These are phyloP conservation scores for Cryptosporidium sp. DNA, from an alignment of 169 alveolate genomes.

Conservation along the genomic window DNA sequence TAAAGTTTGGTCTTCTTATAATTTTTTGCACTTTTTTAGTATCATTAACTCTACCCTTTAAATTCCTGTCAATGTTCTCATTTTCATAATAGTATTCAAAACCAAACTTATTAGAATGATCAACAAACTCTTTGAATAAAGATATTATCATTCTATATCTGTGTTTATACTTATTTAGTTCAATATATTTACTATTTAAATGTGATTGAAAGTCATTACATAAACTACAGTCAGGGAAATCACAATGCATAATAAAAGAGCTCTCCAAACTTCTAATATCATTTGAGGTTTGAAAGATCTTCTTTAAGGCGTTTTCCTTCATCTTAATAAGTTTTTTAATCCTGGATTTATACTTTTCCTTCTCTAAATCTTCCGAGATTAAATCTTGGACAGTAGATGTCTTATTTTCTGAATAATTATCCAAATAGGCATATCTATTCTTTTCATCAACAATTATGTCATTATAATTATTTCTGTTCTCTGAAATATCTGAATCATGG, in stretches of 20 bases:
- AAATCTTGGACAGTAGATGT: not conserved
- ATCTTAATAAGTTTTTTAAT: constrained; percentile 17
- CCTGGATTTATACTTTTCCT: constrained; percentile 41
- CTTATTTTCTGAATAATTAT: not conserved
- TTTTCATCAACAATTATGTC: not conserved
- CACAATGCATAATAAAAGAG: constrained; percentile 11
- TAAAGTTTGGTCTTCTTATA: constrained; percentile 17
- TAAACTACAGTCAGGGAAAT: constrained; percentile 29
- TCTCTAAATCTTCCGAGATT: constrained; percentile 24
- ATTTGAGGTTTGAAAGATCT: not conserved
- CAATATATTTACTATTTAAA: constrained; percentile 22
- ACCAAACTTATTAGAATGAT: constrained; percentile 38
- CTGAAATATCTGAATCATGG: not conserved
- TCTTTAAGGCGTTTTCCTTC: constrained; percentile 14
- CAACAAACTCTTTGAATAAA: constrained; percentile 44
- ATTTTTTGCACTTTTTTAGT: not conserved
- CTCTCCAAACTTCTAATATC: constrained; percentile 24
- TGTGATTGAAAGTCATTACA: constrained; percentile 51
- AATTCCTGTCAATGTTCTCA: not conserved
- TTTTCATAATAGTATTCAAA: constrained; percentile 1
- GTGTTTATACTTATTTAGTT: constrained; percentile 7
- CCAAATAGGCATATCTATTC: not conserved
- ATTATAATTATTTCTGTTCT: not conserved
- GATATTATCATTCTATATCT: constrained; percentile 12
- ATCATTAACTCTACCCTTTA: not conserved